A percentile compares a stretch with the other conserved stretches of the same genome.
Conservation (phyloP, 2,329 filamentous ascomycete species). For the Colletotrichum sp. region DNA sequence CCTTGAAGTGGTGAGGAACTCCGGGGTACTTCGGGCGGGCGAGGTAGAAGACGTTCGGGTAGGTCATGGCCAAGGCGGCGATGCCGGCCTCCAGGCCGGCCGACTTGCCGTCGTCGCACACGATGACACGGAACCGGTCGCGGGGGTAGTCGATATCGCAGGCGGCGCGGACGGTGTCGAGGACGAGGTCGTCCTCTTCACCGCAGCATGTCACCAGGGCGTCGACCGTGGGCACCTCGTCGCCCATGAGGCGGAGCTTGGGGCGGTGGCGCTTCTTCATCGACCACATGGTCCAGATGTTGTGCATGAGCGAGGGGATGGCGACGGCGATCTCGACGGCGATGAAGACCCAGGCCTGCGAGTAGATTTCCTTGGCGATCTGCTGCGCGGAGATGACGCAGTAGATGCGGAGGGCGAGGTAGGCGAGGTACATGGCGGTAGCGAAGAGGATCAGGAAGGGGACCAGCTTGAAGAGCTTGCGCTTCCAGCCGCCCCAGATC, state of each 20-base stretch:
- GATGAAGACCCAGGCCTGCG: slow-evolving; percentile 63
- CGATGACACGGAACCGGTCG: slow-evolving; percentile 56
- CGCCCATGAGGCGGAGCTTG: slow-evolving; percentile 54
- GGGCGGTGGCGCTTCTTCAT: slow-evolving; percentile 59
- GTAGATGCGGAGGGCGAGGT: slow-evolving; percentile 55
- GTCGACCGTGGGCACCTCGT: slow-evolving; percentile 59
- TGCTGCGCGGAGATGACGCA: slow-evolving; percentile 59
- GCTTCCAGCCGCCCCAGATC: slow-evolving; percentile 50
- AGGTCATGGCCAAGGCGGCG: slow-evolving; percentile 39
- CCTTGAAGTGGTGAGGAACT: slow-evolving; percentile 64
- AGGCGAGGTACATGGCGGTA: slow-evolving; percentile 48
- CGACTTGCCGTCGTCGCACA: slow-evolving; percentile 61
- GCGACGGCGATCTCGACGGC: slow-evolving; percentile 58
- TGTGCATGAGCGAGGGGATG: slow-evolving; percentile 61
- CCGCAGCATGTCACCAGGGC: slow-evolving; percentile 63
- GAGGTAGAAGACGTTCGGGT: slow-evolving; percentile 58
- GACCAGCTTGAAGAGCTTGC: slow-evolving; percentile 40
- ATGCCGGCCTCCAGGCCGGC: slow-evolving; percentile 44
- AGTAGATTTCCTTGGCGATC: slow-evolving; percentile 41
- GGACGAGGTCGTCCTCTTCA: slow-evolving; percentile 59
- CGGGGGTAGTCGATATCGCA: slow-evolving; percentile 59
- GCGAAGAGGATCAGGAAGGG: slow-evolving; percentile 45
- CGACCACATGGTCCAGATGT: slow-evolving; percentile 62
- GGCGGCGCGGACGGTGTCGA: slow-evolving; percentile 62
- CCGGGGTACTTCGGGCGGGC: slow-evolving; percentile 54